Conservation (phyloP, 176 grass and related monocot genomes). For the Elaeis guineensis region DNA sequence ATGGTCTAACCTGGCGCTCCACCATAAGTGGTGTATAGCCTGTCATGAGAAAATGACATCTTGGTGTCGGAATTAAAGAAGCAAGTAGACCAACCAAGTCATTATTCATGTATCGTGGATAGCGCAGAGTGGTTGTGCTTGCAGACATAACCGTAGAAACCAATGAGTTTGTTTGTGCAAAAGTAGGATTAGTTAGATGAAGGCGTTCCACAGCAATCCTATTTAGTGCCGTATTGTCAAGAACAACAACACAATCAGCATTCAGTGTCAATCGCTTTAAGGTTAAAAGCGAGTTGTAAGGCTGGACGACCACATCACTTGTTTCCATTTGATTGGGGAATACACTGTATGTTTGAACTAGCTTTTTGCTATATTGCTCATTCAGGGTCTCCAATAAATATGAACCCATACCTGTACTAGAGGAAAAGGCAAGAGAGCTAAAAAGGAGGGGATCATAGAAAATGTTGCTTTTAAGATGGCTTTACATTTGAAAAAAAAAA, state of each 20-base stretch:
- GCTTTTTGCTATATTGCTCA: slow-evolving; percentile 96
- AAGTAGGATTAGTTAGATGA: slow-evolving; percentile 89
- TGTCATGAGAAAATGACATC: slow-evolving; percentile 99
- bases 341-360: slow-evolving; percentile 97
- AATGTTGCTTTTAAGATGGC: background rate
- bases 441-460: background rate
- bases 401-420: slow-evolving; percentile 77
- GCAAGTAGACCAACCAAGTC: slow-evolving; percentile 96
- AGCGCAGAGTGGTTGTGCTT: slow-evolving; percentile 91
- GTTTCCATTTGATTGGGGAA: slow-evolving; percentile 99
- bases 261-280: slow-evolving; percentile 83
- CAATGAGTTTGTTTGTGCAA: slow-evolving; percentile 95
- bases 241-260: slow-evolving; percentile 95
- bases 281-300: slow-evolving; percentile 93
- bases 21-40: slow-evolving; percentile 95
- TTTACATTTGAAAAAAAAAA: too few relatives aligned
- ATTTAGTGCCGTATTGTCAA: slow-evolving; percentile 97
- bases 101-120: slow-evolving; percentile 99
- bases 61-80: slow-evolving; percentile 87
- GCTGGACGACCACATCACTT: slow-evolving; percentile 97
- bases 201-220: slow-evolving; percentile 94
- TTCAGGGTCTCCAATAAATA: slow-evolving; percentile 96
- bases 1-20: slow-evolving; percentile 56
- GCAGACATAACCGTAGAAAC: slow-evolving; percentile 99
- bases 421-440: background rate